These are phyloP conservation scores for Trichosporon sp. DNA, from an alignment of 1,284 basidiomycete genomes.

Conservation along the genomic window DNA sequence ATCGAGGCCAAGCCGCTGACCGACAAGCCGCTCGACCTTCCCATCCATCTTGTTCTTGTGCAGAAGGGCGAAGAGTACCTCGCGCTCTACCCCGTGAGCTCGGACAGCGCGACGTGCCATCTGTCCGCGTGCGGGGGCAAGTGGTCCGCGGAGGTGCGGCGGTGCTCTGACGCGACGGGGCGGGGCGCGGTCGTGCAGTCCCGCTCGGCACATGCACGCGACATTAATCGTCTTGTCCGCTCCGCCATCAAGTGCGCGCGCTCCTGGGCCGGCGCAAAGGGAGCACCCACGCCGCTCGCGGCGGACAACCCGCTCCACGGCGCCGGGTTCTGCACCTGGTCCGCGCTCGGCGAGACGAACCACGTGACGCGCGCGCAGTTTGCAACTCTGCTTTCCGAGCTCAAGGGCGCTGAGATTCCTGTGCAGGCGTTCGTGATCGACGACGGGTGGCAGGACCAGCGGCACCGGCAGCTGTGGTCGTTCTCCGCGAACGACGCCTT, in stretches of 20 bases:
- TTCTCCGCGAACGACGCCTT: constrained; percentile 11
- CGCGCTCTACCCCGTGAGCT: constrained; percentile 12
- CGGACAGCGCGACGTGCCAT: background rate
- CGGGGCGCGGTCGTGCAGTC: background rate
- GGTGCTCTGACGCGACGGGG: background rate
- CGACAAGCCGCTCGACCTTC: background rate
- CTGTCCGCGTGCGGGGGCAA: background rate
- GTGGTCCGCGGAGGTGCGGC: background rate
- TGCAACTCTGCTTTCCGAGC: constrained; percentile 6
- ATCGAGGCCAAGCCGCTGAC: constrained; percentile 8
- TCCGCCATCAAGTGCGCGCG: constrained; percentile 4
- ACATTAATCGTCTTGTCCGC: background rate
- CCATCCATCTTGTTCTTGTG: constrained; percentile 12
- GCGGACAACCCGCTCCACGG: constrained; percentile 11
- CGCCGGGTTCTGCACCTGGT: constrained; percentile 22
- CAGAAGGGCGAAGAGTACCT: background rate
- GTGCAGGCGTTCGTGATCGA: constrained; percentile 38
- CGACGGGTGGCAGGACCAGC: constrained; percentile 40
- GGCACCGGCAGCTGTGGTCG: constrained; percentile 13
- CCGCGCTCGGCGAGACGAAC: constrained; percentile 14
- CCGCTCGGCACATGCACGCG: background rate
- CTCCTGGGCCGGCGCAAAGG: background rate
- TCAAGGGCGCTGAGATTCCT: constrained; percentile 15
- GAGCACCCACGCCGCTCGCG: background rate
- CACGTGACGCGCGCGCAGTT: constrained; percentile 12